Evolutionary conservation across 345 rosid species (phyloP), one percentile per base, ranked within the genome.

Genomic region (Eucalyptus fibrosa): DNA sequence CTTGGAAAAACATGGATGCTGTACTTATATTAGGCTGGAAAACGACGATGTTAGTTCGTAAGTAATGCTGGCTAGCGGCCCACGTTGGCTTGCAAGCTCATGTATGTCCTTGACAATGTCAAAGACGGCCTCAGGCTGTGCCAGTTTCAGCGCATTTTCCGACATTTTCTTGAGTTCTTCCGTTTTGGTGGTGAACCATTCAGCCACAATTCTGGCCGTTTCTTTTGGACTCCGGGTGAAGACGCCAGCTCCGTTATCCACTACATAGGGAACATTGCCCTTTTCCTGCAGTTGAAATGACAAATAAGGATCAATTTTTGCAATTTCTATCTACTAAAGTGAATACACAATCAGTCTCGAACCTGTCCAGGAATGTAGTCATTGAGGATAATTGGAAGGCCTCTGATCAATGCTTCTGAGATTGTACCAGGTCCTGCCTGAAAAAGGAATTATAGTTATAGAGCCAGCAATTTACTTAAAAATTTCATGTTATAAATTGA

Each of bases 341-440:
- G 47, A 77, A 40, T 40, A 53, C 88, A 51, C 16, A 55, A 87
- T 34, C 45, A 87, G 62, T 87, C 30, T 44, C 49, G 13, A 37
- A 95, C 99, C 93, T 97, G 99, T 91, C 99, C 99, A 0, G 99
- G 99, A 92, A 98, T 96, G 95, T 96, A 98, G 92, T 97, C 99
- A 83, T 97, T 98, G 90, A 98, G 99, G 90, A 97, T 95, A 88
- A 98, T 97, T 9, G 99, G 98, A 88, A 98, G 98, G 55, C 98
- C 98, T 88, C 95, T 91, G 40, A 98, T 97, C 92, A 98, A 92
- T 83, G 99, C 97, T 89, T 98, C 99, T 26, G 99, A 95, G 34
- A 98, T 97, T 26, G 99, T 98, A 85, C 99, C 99, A 1, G 99
- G 99, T 89, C 99, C 99, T 42, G 99, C 99, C 99, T 98, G 90